Evolutionary conservation across 1,284 basidiomycete genomes (phyloP).

Genomic region (Boletus austroedulis): DNA sequence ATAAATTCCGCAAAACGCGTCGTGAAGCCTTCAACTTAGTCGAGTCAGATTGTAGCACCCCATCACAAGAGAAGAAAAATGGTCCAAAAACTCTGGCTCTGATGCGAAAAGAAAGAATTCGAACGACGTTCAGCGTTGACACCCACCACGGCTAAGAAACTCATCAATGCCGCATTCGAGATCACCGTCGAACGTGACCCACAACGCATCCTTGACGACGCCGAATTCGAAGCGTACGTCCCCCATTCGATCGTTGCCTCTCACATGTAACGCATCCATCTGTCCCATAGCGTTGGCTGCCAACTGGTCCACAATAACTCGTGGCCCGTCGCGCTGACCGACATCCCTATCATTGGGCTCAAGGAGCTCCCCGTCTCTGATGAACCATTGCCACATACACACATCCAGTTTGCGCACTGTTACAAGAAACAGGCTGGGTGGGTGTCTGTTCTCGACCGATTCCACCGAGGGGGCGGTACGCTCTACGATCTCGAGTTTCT

Average conservation of each 20-base stretch:
- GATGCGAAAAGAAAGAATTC: constrained; percentile 93
- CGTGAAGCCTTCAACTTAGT: too few species aligned
- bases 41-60: too few species aligned
- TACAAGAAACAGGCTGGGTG: constrained; percentile 98
- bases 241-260: neutral
- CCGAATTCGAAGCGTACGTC: constrained; percentile 87
- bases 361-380: constrained; percentile 90
- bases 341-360: constrained; percentile 88
- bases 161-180: constrained; percentile 90
- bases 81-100: constrained; percentile 77
- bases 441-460: constrained; percentile 85
- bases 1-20: too few species aligned
- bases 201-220: constrained; percentile 94
- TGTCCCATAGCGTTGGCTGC: constrained; percentile 77
- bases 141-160: constrained; percentile 85
- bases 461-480: constrained; percentile 82
- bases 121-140: constrained; percentile 94
- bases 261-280: neutral
- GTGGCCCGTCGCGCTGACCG: constrained; percentile 79
- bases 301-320: constrained; percentile 86
- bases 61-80: too few species aligned
- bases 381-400: constrained; percentile 85
- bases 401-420: constrained; percentile 99
- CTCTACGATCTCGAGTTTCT: constrained; percentile 98
- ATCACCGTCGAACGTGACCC: constrained; percentile 92